Conservation (phyloP, 441 rosid species). For the Melastoma candidum region DNA sequence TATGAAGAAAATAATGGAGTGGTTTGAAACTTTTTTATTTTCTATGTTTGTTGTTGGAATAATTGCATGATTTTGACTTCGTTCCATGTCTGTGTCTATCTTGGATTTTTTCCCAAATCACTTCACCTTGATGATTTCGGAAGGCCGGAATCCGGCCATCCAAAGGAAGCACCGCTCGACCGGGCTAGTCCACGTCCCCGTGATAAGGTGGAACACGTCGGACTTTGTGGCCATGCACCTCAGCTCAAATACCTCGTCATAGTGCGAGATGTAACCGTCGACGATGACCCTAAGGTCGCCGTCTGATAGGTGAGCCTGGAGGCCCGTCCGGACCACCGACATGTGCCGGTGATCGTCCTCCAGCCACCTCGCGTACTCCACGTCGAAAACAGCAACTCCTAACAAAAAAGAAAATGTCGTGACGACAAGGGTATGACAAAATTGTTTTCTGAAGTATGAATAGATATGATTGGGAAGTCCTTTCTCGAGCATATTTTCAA, state of each 20-base stretch:
- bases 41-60: too few species aligned
- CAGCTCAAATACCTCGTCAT: slow-evolving; percentile 47
- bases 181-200: slow-evolving; percentile 57
- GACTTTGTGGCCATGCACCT: slow-evolving; percentile 42
- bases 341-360: slow-evolving; percentile 60
- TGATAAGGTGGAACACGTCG: slow-evolving; percentile 56
- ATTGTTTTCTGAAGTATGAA: too few species aligned
- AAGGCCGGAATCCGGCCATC: slow-evolving; percentile 75
- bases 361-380: slow-evolving; percentile 66
- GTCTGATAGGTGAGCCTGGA: slow-evolving; percentile 52
- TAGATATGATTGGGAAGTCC: too few species aligned
- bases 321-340: slow-evolving; percentile 49
- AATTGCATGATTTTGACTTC: too few species aligned
- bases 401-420: slow-evolving; percentile 24
- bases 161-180: slow-evolving; percentile 78
- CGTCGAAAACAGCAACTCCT: slow-evolving; percentile 30
- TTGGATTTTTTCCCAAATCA: too few species aligned
- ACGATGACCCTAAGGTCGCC: slow-evolving; percentile 44
- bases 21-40: slow-evolving; percentile 1
- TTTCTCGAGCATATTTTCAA: too few species aligned
- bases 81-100: too few species aligned
- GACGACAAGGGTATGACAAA: slow-evolving; percentile 19
- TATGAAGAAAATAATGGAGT: slow-evolving; percentile 1
- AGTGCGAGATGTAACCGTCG: slow-evolving; percentile 53
- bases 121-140: slow-evolving; percentile 55